phyloP scores from a whole-genome alignment of 106 monocot species.

The Dioscorea alata region DNA sequence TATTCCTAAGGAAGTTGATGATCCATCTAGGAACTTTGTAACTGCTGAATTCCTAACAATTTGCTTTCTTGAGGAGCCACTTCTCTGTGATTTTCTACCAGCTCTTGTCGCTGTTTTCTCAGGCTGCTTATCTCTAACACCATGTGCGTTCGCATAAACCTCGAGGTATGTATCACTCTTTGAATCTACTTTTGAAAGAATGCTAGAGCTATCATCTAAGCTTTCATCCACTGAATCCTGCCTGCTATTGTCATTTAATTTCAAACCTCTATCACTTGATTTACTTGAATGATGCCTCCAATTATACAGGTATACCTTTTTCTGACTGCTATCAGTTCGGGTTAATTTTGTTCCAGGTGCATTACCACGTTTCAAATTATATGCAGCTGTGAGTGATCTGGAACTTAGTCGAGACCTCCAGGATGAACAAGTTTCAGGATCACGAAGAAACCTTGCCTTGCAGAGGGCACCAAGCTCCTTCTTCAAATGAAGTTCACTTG shows the following conservation, averaged over 20 bases:
- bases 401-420: conserved; percentile 81
- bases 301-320: conserved; percentile 76
- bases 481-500: conserved; percentile 92
- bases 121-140: conserved; percentile 5
- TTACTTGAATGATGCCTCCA: conserved; percentile 66
- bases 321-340: conserved; percentile 26
- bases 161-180: conserved; percentile 29
- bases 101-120: conserved; percentile 25
- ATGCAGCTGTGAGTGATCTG: conserved; percentile 40
- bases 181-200: conserved; percentile 21
- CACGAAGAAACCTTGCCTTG: conserved; percentile 74
- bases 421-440: conserved; percentile 90
- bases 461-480: conserved; percentile 71
- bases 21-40: conserved; percentile 30
- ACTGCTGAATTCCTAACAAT: conserved; percentile 17
- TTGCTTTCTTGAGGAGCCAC: conserved; percentile 19
- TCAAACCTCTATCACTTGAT: conserved; percentile 53
- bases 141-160: conserved; percentile 12
- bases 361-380: conserved; percentile 22
- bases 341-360: conserved; percentile 6
- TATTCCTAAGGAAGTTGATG: conserved; percentile 23
- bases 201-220: conserved; percentile 19
- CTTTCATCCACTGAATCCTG: conserved; percentile 31
- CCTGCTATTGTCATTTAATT: conserved; percentile 29
- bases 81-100: conserved; percentile 33